Evolutionary conservation across 371 early-diverging fungal genomes (phyloP).

Genomic region (Rhizopus stolonifer): DNA sequence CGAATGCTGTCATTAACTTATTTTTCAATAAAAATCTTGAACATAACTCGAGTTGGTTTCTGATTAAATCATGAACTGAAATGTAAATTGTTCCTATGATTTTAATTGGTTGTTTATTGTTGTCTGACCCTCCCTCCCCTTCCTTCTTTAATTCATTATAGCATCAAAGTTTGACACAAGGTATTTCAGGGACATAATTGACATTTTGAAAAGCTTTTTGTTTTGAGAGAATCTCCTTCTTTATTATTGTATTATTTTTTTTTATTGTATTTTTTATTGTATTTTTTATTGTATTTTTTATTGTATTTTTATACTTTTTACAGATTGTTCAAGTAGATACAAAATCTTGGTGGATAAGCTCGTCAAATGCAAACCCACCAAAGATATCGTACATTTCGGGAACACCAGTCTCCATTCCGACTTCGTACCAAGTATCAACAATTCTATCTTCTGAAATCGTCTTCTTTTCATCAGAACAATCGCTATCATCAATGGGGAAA

Average conservation of each 20-base stretch:
- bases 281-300: background rate
- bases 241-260: too few relatives aligned
- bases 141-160: too few relatives aligned
- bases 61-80: too few relatives aligned
- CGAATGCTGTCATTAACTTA: too few relatives aligned
- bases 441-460: slow-evolving; percentile 1
- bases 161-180: too few relatives aligned
- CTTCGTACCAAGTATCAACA: slow-evolving; percentile 34
- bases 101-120: background rate
- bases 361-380: slow-evolving; percentile 27
- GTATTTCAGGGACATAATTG: too few relatives aligned
- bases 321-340: background rate
- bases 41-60: too few relatives aligned
- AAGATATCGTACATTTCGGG: slow-evolving; percentile 18
- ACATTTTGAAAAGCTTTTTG: too few relatives aligned
- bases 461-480: slow-evolving; percentile 6
- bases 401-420: slow-evolving; percentile 41
- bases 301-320: background rate
- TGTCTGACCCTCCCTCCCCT: too few relatives aligned
- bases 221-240: too few relatives aligned
- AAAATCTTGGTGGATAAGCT: background rate
- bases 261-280: background rate
- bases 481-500: background rate
- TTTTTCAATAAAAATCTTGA: too few relatives aligned
- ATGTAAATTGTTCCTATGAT: background rate